These are phyloP conservation scores for Hyaloperonospora arabidopsidis DNA, from an alignment of 352 stramenopile species.

Conservation along the genomic window DNA sequence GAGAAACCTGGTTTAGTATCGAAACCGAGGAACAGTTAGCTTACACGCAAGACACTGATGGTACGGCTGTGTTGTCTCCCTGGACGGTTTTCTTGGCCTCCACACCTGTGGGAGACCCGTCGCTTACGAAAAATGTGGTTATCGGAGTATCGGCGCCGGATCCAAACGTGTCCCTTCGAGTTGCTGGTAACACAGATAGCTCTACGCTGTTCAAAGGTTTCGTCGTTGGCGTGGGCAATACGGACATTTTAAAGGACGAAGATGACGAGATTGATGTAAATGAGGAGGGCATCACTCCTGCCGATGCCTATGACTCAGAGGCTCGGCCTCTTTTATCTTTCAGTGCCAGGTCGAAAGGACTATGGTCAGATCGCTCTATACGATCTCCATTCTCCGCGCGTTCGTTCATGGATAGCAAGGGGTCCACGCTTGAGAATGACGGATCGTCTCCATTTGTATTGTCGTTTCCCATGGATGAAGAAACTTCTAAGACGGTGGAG, in stretches of 20 bases:
- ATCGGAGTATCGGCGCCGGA: constrained; percentile 59
- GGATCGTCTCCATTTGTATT: constrained; percentile 49
- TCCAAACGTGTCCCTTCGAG: constrained; percentile 55
- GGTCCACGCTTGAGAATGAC: constrained; percentile 27
- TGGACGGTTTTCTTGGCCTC: constrained; percentile 75
- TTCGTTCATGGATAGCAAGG: constrained; percentile 36
- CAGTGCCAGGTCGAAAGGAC: constrained; percentile 29
- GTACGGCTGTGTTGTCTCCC: constrained; percentile 51
- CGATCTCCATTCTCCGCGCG: constrained; percentile 37
- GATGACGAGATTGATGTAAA: constrained; percentile 11
- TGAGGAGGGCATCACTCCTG: constrained; percentile 15
- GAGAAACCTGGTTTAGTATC: constrained; percentile 79
- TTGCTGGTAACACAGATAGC: constrained; percentile 49
- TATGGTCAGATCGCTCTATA: constrained; percentile 39
- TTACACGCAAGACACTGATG: constrained; percentile 68
- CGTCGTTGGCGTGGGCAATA: constrained; percentile 58
- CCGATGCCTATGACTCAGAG: constrained; percentile 27
- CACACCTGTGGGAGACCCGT: constrained; percentile 38
- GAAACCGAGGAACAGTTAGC: constrained; percentile 75
- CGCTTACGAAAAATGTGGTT: constrained; percentile 65
- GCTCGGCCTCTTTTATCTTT: constrained; percentile 40
- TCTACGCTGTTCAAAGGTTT: constrained; percentile 60
- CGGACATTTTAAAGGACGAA: constrained; percentile 31
- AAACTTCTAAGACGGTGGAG: constrained; percentile 48
- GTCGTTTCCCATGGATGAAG: constrained; percentile 68